Evolutionary conservation across 257 asterid species (phyloP).

Genomic region (Przewalskia tangutica): DNA sequence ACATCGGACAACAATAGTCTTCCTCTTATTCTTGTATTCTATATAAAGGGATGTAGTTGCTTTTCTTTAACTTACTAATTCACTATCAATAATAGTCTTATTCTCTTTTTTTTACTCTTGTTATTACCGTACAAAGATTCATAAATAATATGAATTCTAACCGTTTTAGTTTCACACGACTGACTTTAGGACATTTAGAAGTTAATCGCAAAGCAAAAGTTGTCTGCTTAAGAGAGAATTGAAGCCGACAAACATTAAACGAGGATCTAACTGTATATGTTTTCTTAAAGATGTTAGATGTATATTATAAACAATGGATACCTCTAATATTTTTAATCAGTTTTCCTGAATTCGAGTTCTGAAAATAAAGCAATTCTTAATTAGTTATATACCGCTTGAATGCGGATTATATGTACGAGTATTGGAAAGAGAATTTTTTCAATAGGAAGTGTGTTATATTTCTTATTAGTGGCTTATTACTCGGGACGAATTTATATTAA

Average conservation of each 20-base stretch:
- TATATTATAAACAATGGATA: too few relatives aligned
- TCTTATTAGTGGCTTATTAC: not conserved
- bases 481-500: not conserved
- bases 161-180: not conserved
- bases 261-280: not conserved
- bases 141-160: too few relatives aligned
- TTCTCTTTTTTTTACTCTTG: too few relatives aligned
- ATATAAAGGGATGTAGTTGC: too few relatives aligned
- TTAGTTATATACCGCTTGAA: not conserved
- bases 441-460: not conserved
- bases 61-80: too few relatives aligned
- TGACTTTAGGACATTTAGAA: not conserved
- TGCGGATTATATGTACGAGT: too few relatives aligned
- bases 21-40: too few relatives aligned
- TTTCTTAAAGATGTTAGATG: not conserved
- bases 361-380: not conserved
- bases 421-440: too few relatives aligned
- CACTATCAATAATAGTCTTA: too few relatives aligned
- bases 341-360: not conserved
- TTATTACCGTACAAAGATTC: too few relatives aligned
- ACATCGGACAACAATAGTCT: too few relatives aligned
- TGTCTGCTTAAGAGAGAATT: not conserved
- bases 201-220: not conserved
- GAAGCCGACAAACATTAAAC: not conserved
- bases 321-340: not conserved